phyloP scores from a whole-genome alignment of 2,329 filamentous ascomycete genomes.

The Curvularia eragrostidis region DNA sequence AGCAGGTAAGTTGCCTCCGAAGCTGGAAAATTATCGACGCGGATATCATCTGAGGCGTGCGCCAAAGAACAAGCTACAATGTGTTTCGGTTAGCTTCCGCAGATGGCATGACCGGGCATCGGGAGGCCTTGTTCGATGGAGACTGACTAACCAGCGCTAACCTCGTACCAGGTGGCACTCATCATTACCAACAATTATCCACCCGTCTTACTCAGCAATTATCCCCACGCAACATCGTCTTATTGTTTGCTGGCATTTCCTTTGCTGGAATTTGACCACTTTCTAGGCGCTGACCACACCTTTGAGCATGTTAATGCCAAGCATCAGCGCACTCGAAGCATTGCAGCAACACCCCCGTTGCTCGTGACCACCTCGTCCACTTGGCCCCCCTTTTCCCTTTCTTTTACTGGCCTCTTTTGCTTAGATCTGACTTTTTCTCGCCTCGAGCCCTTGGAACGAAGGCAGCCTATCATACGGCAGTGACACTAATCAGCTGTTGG shows the following conservation, averaged over 20 bases:
- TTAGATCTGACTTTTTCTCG: constrained; percentile 2
- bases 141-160: constrained; percentile 26
- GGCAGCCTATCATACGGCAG: constrained; percentile 17
- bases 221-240: constrained; percentile 11
- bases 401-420: constrained; percentile 2
- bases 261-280: constrained; percentile 9
- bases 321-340: constrained; percentile 8
- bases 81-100: constrained; percentile 1
- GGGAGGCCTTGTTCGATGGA: constrained; percentile 1
- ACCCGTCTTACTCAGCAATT: constrained; percentile 31
- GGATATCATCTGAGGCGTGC: background rate
- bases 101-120: background rate
- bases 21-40: background rate
- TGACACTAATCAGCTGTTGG: constrained; percentile 23
- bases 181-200: constrained; percentile 28
- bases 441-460: constrained; percentile 4
- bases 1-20: background rate
- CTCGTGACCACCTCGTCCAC: constrained; percentile 23
- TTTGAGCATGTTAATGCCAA: constrained; percentile 5
- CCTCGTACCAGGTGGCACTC: constrained; percentile 7
- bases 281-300: background rate
- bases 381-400: background rate
- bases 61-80: background rate
- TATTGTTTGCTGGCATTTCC: constrained; percentile 10
- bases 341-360: constrained; percentile 13